Conservation (phyloP, 208 protist species). For the Trichomonas vaginalis region DNA sequence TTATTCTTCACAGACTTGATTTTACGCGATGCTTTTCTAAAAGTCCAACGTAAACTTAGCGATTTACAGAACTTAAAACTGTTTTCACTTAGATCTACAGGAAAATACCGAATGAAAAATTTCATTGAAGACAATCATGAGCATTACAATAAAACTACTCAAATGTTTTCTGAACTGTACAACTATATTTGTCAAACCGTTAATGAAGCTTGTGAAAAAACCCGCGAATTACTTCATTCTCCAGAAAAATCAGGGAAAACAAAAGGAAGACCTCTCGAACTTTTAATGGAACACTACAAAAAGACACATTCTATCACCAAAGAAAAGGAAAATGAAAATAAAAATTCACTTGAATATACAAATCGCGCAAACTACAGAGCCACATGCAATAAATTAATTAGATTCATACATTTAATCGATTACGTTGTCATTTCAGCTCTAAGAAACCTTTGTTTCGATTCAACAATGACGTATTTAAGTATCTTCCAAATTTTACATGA, state of each 20-base stretch:
- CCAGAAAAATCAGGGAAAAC: background rate
- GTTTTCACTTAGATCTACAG: background rate
- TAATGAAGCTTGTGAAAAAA: slow-evolving; percentile 6
- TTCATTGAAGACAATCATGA: background rate
- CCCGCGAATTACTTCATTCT: background rate
- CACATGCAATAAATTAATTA: background rate
- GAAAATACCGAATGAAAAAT: background rate
- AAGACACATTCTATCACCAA: background rate
- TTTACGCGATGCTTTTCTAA: background rate
- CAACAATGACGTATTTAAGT: background rate
- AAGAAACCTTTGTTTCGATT: background rate
- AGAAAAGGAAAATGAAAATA: background rate
- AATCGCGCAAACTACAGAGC: background rate
- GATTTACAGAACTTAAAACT: background rate
- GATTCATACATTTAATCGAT: background rate
- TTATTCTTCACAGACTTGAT: background rate
- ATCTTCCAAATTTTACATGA: background rate
- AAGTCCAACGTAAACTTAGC: background rate
- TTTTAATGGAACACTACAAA: background rate
- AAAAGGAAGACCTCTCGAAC: background rate
- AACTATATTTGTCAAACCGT: background rate
- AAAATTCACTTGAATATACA: background rate
- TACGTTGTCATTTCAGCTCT: background rate
- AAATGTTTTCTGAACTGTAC: background rate
- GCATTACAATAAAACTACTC: background rate